Percentiles rank a stretch among this genome's conserved stretches.
Conservation (phyloP, 768 basidiomycete genomes). For the Hygrocybe coccinea region DNA sequence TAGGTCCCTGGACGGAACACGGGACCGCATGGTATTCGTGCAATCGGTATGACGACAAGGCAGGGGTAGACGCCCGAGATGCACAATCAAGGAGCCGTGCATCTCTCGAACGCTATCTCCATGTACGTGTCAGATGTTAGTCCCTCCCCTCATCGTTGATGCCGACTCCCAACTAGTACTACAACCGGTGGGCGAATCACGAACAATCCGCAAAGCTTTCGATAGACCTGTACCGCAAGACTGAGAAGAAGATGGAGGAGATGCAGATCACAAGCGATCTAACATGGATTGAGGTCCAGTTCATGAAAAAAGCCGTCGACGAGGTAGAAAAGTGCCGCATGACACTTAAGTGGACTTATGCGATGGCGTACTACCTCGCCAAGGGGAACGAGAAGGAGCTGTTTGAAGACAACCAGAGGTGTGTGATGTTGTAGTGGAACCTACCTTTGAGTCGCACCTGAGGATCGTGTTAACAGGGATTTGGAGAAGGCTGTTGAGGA, state of each 20-base stretch:
- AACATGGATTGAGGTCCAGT: constrained; percentile 98
- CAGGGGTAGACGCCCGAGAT: constrained; percentile 82
- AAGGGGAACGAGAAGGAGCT: constrained; percentile 89
- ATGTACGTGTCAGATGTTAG: constrained; percentile 50
- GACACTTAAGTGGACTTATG: constrained; percentile 99
- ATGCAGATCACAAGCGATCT: constrained; percentile 91
- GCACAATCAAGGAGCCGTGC: constrained; percentile 86
- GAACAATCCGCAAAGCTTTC: constrained; percentile 99
- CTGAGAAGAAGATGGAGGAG: constrained; percentile 99
- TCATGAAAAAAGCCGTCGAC: constrained; percentile 98
- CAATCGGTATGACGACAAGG: constrained; percentile 94
- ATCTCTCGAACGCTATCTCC: constrained; percentile 91
- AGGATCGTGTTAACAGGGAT: constrained; percentile 47
- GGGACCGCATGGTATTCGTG: constrained; percentile 98
- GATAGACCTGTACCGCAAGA: constrained; percentile 84
- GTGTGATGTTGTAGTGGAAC: constrained; percentile 12
- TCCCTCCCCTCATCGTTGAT: neutral
- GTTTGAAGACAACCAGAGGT: constrained; percentile 97
- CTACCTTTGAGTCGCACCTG: neutral
- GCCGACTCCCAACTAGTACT: constrained; percentile 64
- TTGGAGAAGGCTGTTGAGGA: constrained; percentile 94
- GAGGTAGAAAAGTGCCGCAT: constrained; percentile 83
- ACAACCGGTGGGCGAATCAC: constrained; percentile 99
- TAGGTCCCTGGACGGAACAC: constrained; percentile 94
- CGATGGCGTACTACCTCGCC: constrained; percentile 96